phyloP scores from a whole-genome alignment of 2,329 filamentous ascomycete genomes.

The Arthrobotrys conoides region DNA sequence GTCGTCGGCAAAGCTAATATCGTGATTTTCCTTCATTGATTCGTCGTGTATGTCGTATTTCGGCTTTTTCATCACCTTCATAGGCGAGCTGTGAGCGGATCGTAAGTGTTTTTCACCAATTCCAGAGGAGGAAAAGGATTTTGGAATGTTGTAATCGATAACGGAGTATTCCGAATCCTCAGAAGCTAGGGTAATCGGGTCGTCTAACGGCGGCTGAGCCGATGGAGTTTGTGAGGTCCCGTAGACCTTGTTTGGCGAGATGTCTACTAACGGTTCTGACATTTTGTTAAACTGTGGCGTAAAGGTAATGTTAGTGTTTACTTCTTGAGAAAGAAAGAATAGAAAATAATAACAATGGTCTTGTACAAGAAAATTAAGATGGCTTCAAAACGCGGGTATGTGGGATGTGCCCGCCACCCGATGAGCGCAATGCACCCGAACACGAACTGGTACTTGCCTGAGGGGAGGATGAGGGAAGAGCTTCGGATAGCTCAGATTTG shows the following conservation, averaged over 20 bases:
- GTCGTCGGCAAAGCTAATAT: constrained; percentile 48
- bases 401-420: constrained; percentile 1
- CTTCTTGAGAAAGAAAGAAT: constrained; percentile 8
- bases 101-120: constrained; percentile 51
- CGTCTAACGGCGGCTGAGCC: constrained; percentile 40
- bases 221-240: constrained; percentile 48
- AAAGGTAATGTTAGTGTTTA: constrained; percentile 35
- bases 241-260: constrained; percentile 59
- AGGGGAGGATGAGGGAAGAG: constrained; percentile 41
- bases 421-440: constrained; percentile 30
- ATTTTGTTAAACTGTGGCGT: constrained; percentile 44
- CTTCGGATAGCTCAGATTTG: constrained; percentile 40
- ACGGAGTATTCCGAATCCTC: constrained; percentile 58
- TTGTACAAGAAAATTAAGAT: not conserved
- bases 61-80: constrained; percentile 59
- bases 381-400: constrained; percentile 46
- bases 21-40: constrained; percentile 55
- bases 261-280: constrained; percentile 55
- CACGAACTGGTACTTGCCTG: constrained; percentile 38
- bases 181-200: constrained; percentile 29
- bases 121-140: constrained; percentile 40
- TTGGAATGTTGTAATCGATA: constrained; percentile 55
- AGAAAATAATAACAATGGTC: too few relatives aligned
- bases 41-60: constrained; percentile 57
- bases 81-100: constrained; percentile 55